Percentiles rank a stretch among this genome's conserved stretches.
These are phyloP conservation scores for Endogone sp. DNA, from an alignment of 192 early-diverging fungal genomes.

Conservation along the genomic window DNA sequence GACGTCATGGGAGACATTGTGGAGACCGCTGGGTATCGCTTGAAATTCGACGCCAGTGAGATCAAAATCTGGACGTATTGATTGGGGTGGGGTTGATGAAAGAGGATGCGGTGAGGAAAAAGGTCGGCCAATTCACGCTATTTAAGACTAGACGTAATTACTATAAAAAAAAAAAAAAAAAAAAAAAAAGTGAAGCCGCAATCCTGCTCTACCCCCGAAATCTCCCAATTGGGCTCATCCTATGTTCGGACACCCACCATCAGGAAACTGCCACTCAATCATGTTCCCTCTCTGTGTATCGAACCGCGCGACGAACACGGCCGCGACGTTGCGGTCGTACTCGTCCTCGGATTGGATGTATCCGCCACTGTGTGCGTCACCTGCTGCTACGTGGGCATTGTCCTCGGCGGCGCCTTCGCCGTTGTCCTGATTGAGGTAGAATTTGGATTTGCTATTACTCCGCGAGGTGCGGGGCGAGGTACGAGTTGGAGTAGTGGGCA, in stretches of 20 bases:
- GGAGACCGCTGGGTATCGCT: constrained; percentile 54
- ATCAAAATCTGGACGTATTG: constrained; percentile 30
- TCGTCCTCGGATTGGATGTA: no score
- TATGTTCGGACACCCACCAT: constrained; percentile 13
- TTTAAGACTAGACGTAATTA: not conserved
- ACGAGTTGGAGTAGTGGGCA: no score
- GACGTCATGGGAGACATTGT: constrained; percentile 38
- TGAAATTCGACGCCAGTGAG: constrained; percentile 47
- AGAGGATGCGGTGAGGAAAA: no score
- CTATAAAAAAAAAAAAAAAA: not conserved
- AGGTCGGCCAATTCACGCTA: not conserved
- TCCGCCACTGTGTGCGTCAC: no score
- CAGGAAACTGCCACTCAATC: constrained; percentile 49
- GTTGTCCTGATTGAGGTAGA: no score
- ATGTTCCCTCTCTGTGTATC: constrained; percentile 48
- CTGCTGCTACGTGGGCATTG: no score
- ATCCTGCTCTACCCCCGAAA: no score
- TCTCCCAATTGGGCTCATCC: not conserved
- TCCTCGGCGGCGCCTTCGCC: no score
- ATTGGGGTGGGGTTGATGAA: no score
- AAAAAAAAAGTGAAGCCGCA: not conserved
- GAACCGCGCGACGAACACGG: constrained; percentile 49
- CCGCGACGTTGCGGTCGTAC: constrained; percentile 25
- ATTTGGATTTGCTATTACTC: no score
- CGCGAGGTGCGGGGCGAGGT: no score